Evolutionary conservation across 371 early-diverging fungal species (phyloP), one percentile per base, ranked within the genome.

Genomic region (Mortierella sp.): DNA sequence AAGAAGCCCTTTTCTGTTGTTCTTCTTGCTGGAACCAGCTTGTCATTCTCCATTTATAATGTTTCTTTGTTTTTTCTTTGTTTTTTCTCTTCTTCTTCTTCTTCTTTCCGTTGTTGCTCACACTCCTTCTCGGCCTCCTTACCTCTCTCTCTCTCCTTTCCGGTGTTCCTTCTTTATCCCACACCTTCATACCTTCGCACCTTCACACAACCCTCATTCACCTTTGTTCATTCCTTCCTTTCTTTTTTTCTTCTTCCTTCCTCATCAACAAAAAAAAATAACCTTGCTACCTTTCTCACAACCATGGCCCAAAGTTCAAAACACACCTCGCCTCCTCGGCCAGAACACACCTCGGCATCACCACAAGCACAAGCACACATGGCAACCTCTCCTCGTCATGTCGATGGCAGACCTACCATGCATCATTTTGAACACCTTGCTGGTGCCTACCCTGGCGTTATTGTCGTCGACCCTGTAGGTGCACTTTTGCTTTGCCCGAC

Each of bases 401-500:
- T 61, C 54, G 78, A 78, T 24, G 57, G 72, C 28, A 37, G 69
- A 53, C 69, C 76, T 40, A 73, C 69, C 67, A 75, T 72, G 59
- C 86, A 86, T 54, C 73, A 76, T 44, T 86, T 77, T 70, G 78
- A 79, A 70, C 82, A 76, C 71, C 77, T 86, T 51, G 76, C 85
- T 16, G 77, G 82, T 5, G 77, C 77, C 37, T 86, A 81, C 64
- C 77, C 79, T 0, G 78, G 86, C 16, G 86, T 86, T 26, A 79
- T 86, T 54, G 82, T 86, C 34, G 82, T 86, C 16, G 86, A 86
- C 67, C 86, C 86, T 77, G 86, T 86, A 79, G 74, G 34, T 61
- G n/a, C 24, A 19, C 21, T 40, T 13, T 69, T 57, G 19, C n/a
- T 61, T 24, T 48, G 59, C 34, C 69, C 28, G n/a, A 71, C 50